Conservation (phyloP, 495 filamentous ascomycete species). For the Pseudoneurospora amorphoporcata region DNA sequence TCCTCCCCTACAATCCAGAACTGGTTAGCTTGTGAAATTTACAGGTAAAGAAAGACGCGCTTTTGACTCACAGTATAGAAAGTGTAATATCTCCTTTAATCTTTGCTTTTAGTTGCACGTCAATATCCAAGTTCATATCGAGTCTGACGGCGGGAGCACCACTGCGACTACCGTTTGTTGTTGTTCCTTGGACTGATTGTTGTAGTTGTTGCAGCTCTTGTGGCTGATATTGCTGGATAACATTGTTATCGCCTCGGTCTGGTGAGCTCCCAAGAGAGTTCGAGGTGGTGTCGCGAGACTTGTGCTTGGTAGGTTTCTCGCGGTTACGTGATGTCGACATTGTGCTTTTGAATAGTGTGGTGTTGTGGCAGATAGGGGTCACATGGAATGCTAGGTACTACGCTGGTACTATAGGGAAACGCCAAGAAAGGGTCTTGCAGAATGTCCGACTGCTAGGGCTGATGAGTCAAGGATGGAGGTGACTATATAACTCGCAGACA, state of each 20-base stretch:
- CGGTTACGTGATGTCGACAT: not conserved
- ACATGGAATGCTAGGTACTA: not conserved
- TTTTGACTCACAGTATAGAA: slow-evolving; percentile 12
- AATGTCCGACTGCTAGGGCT: not conserved
- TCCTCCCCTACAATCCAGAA: not conserved
- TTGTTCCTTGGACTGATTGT: not conserved
- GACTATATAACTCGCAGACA: not conserved
- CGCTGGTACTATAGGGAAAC: not conserved
- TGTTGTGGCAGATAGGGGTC: not conserved
- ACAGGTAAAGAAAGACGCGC: not conserved
- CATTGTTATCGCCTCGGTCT: not conserved
- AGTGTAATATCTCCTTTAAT: slow-evolving; percentile 19
- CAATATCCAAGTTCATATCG: slow-evolving; percentile 21
- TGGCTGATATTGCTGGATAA: not conserved
- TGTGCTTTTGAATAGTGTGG: not conserved
- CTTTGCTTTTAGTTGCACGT: slow-evolving; percentile 19
- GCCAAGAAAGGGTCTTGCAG: not conserved
- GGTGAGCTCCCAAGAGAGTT: not conserved
- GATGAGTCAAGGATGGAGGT: not conserved
- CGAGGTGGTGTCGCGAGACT: not conserved
- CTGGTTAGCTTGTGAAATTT: not conserved
- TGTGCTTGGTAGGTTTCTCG: not conserved
- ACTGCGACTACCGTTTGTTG: not conserved
- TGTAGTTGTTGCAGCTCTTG: not conserved
- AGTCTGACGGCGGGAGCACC: slow-evolving; percentile 18